Evolutionary conservation across 2,329 filamentous ascomycete genomes (phyloP).

Genomic region (Talaromyces pinophilus): DNA sequence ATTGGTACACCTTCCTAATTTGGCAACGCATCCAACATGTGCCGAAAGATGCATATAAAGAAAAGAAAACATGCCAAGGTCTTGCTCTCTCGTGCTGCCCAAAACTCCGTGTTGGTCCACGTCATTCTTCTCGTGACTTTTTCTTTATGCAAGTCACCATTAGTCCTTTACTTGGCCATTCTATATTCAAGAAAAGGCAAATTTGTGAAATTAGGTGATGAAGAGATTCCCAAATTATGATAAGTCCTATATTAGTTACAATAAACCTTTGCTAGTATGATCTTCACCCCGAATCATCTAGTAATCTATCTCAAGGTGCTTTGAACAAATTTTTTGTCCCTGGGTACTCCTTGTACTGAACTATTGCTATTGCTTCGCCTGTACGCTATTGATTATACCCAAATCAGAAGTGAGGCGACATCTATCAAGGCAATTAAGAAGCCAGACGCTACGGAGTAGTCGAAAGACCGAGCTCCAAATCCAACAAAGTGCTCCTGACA

Average conservation of each 20-base stretch:
- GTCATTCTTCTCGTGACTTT: not conserved
- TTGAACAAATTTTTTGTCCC: not conserved
- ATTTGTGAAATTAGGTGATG: not conserved
- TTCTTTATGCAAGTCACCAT: not conserved
- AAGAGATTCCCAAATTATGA: not conserved
- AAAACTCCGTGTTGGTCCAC: not conserved
- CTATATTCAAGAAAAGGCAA: not conserved
- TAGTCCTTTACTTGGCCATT: not conserved
- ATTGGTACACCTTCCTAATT: not conserved
- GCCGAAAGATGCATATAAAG: not conserved
- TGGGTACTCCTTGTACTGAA: too few relatives aligned
- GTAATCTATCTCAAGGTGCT: not conserved
- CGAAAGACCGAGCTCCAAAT: too few relatives aligned
- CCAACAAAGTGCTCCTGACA: too few relatives aligned
- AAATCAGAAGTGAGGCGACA: too few relatives aligned
- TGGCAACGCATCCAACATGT: not conserved
- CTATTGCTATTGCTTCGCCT: too few relatives aligned
- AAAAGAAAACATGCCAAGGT: not conserved
- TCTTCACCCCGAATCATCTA: not conserved
- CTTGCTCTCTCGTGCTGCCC: not conserved
- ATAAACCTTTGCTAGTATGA: not conserved
- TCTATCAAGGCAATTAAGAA: too few relatives aligned
- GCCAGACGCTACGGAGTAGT: too few relatives aligned
- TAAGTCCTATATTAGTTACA: not conserved
- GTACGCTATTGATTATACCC: too few relatives aligned